Base-by-base conservation (phyloP, 2,329 filamentous ascomycete genomes). In the Cladosporium halotolerans region DNA sequence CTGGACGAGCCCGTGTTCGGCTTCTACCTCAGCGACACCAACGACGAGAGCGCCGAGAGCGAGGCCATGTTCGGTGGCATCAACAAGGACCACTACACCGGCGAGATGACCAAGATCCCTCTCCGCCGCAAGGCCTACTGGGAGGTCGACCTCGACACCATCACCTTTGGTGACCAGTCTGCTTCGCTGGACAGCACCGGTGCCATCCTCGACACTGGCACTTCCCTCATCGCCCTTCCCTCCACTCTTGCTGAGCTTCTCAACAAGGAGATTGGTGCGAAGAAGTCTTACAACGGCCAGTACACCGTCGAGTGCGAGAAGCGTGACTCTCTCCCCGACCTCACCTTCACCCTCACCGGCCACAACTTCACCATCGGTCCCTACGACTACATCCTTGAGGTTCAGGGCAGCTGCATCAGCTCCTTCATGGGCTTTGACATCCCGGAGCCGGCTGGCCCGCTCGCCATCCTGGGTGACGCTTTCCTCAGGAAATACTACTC, bases 61-160 rank as follows among this genome's bases (percentile, higher is more conserved):
- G 91, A 91, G 76, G 91, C 85, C 56, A 84, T 85, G 62, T 99
- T 99, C 62, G 92, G 92, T 72, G 92, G 92, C 61, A 74, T 96
- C 57, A 85, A 97, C 73, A 77, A 89, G 76, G 76, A 78, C 68
- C 89, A 93, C 79, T 86, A 82, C 73, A 84, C 80, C 38, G 93
- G 93, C 67, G 85, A 97, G 73, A 81, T 99, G 66, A 88, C 85
- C 70, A 95, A 90, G 73, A 89, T 99, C 63, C 93, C 93, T 52
- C 83, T 99, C 63, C 89, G 93, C 73, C 89, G 93, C 71, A 97
- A 97, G 86, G 93, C 93, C 46, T 99, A 99, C 82, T 99, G 93
- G 93, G 93, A 99, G 81, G 92, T 99, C 53, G 91, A 97, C 67
- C 84, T 99, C 57, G 86, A 97, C 67, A 80, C 89, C 60, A 93